These are phyloP conservation scores for Cucurbitaria berberidis DNA, from an alignment of 2,329 filamentous ascomycete species.

Conservation along the genomic window DNA sequence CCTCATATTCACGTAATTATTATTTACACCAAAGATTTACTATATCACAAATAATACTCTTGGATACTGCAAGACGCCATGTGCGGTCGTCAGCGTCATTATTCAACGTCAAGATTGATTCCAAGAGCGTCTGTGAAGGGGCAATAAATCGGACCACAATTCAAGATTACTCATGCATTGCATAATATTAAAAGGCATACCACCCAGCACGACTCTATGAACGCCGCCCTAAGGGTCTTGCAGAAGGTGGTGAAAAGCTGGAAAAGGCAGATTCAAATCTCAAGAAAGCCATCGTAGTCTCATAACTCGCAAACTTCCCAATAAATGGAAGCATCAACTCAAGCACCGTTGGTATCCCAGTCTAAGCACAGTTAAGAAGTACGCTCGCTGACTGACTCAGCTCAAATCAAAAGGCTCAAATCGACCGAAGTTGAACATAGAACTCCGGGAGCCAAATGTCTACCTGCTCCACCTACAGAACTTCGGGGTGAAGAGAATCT, in stretches of 20 bases:
- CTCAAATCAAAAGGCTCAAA: not conserved
- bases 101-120: not conserved
- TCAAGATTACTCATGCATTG: conserved; percentile 1
- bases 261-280: conserved; percentile 2
- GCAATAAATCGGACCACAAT: not conserved
- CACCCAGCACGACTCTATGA: conserved; percentile 35
- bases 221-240: conserved; percentile 34
- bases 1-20: not conserved
- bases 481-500: conserved; percentile 9
- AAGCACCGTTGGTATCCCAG: conserved; percentile 22
- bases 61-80: too few relatives aligned
- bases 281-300: conserved; percentile 14
- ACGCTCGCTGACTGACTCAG: conserved; percentile 5
- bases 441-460: not conserved
- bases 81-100: not conserved
- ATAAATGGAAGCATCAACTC: conserved; percentile 4
- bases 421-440: conserved; percentile 7
- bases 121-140: not conserved
- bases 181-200: conserved; percentile 1
- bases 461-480: conserved; percentile 2
- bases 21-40: too few relatives aligned
- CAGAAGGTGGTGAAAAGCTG: not conserved
- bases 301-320: conserved; percentile 8
- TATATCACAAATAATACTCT: too few relatives aligned
- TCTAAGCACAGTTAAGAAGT: conserved; percentile 21